Conservation (phyloP, 768 basidiomycete species). For the Termitomyces sp. region DNA sequence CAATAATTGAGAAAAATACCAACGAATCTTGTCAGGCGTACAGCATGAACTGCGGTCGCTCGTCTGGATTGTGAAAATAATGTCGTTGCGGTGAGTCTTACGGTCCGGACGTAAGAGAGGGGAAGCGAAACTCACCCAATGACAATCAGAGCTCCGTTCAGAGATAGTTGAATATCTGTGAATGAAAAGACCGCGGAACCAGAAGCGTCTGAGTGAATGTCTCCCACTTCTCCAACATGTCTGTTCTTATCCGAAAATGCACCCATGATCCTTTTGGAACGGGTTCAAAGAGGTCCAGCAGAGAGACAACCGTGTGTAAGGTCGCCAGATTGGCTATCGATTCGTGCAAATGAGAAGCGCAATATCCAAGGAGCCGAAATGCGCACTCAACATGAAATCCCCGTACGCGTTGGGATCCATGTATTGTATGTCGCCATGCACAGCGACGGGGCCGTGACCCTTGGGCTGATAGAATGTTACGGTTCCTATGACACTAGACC, state of each 20-base stretch:
- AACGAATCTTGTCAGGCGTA: constrained; percentile 23
- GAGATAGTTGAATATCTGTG: constrained; percentile 56
- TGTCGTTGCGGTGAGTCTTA: background rate
- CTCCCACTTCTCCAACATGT: constrained; percentile 78
- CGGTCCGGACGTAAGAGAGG: background rate
- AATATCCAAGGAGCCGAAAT: background rate
- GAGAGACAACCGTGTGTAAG: constrained; percentile 62
- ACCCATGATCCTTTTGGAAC: constrained; percentile 62
- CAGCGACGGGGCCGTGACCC: constrained; percentile 47
- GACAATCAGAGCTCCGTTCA: constrained; percentile 66
- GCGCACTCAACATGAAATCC: constrained; percentile 85
- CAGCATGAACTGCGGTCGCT: constrained; percentile 72
- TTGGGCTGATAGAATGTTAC: constrained; percentile 62
- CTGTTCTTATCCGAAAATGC: constrained; percentile 50
- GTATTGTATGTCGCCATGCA: constrained; percentile 60
- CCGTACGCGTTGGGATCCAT: constrained; percentile 56
- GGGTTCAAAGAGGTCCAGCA: constrained; percentile 78
- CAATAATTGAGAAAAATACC: background rate
- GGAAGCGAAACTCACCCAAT: constrained; percentile 50
- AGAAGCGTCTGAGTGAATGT: constrained; percentile 56
- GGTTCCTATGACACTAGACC: constrained; percentile 59
- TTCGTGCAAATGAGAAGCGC: background rate
- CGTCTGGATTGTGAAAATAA: constrained; percentile 37
- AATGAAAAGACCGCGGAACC: constrained; percentile 61
- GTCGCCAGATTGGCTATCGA: constrained; percentile 50